phyloP scores from a whole-genome alignment of 2,329 filamentous ascomycete species.

The Aspergillus tamarii region DNA sequence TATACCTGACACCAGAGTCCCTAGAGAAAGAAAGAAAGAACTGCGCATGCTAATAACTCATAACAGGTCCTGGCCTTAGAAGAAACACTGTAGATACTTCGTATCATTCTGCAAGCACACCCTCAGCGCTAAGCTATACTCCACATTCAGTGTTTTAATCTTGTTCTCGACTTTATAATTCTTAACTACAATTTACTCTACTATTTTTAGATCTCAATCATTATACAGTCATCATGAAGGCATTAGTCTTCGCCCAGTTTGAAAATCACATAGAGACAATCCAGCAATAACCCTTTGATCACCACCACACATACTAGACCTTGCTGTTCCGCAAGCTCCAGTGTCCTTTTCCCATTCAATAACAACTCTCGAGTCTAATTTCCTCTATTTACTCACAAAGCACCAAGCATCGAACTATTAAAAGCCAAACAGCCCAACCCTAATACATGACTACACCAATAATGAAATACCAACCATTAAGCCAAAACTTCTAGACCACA shows the following conservation, averaged over 20 bases:
- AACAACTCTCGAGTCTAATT: not conserved
- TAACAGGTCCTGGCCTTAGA: slow-evolving; percentile 59
- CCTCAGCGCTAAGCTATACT: not conserved
- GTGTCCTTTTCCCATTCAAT: not conserved
- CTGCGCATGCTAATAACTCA: not conserved
- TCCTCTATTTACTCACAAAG: not conserved
- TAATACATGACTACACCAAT: not conserved
- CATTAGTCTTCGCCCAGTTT: not conserved
- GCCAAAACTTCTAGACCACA: not conserved
- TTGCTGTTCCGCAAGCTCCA: not conserved
- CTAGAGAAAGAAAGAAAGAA: too few relatives aligned
- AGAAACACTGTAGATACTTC: slow-evolving; percentile 38
- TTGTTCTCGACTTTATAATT: not conserved
- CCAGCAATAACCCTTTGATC: not conserved
- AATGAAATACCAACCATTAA: not conserved
- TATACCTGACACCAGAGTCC: not conserved
- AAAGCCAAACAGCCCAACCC: not conserved
- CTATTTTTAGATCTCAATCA: not conserved
- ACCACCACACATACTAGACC: not conserved
- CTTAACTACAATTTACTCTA: not conserved
- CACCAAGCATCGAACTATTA: not conserved
- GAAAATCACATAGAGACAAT: not conserved
- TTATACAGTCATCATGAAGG: not conserved
- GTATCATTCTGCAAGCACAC: not conserved
- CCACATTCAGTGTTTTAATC: not conserved